Evolutionary conservation across 2,329 filamentous ascomycete species (phyloP).

Genomic region (Penicillium sp.): DNA sequence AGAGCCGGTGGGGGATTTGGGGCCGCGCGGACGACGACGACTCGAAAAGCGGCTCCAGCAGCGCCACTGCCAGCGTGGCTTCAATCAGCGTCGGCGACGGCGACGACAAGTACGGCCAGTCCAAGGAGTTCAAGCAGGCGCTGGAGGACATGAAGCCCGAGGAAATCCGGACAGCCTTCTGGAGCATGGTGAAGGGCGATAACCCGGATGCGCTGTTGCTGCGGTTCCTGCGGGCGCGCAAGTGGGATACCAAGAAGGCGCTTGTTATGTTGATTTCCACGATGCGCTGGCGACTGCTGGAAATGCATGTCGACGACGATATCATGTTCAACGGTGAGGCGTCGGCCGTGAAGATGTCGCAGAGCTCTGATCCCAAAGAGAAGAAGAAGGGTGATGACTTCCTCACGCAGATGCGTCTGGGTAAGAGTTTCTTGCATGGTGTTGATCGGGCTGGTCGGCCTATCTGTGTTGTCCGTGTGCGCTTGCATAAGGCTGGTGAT

Average conservation of each 20-base stretch:
- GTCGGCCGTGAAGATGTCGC: conserved; percentile 52
- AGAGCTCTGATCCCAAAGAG: conserved; percentile 50
- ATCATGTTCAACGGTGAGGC: conserved; percentile 71
- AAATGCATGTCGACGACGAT: conserved; percentile 82
- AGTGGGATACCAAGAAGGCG: conserved; percentile 91
- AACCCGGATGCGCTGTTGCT: conserved; percentile 78
- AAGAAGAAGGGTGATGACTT: conserved; percentile 71
- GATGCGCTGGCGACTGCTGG: conserved; percentile 76
- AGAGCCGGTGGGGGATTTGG: conserved; percentile 62
- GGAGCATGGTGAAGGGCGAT: conserved; percentile 92
- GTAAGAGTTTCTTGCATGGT: conserved; percentile 88
- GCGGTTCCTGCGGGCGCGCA: conserved; percentile 76
- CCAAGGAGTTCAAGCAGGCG: conserved; percentile 74
- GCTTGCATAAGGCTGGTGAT: conserved; percentile 71
- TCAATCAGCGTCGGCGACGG: conserved; percentile 39
- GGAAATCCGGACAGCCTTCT: conserved; percentile 69
- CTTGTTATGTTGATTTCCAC: conserved; percentile 90
- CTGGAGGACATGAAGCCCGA: conserved; percentile 69
- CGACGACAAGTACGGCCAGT: conserved; percentile 90
- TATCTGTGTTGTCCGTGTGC: conserved; percentile 74
- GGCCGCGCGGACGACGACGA: conserved; percentile 42
- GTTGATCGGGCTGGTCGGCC: conserved; percentile 74
- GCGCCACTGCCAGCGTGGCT: conserved; percentile 34
- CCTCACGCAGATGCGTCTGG: conserved; percentile 71
- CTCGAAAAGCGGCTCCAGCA: conserved; percentile 28